These are phyloP conservation scores for Lichtheimia hyalospora DNA, from an alignment of 371 early-diverging fungal species.

Conservation along the genomic window DNA sequence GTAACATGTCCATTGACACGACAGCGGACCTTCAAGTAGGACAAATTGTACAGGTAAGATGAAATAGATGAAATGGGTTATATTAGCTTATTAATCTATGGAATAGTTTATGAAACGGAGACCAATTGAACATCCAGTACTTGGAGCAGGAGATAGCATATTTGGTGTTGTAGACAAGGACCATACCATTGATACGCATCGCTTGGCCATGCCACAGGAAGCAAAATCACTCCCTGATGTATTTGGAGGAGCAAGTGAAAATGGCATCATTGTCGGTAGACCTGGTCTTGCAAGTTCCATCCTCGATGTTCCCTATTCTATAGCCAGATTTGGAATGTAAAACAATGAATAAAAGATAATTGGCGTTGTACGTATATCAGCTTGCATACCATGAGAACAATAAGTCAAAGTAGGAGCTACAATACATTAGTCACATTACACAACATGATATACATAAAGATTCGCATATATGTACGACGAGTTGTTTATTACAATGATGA, in stretches of 20 bases:
- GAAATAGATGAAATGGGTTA: background rate
- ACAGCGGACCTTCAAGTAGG: constrained; percentile 62
- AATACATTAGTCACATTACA: too few species aligned
- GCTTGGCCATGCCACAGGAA: constrained; percentile 19
- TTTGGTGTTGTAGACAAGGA: constrained; percentile 36
- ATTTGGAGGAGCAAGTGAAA: constrained; percentile 61
- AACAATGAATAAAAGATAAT: background rate
- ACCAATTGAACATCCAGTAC: background rate
- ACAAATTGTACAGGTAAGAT: constrained; percentile 60
- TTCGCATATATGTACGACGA: too few species aligned
- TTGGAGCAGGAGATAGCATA: constrained; percentile 6
- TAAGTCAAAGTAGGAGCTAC: too few species aligned
- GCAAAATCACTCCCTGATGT: constrained; percentile 9
- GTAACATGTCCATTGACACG: constrained; percentile 75
- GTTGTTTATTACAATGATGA: too few species aligned
- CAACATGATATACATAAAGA: too few species aligned
- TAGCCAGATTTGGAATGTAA: constrained; percentile 15
- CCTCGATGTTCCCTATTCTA: constrained; percentile 44
- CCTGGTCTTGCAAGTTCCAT: constrained; percentile 31
- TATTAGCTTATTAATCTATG: background rate
- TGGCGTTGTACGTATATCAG: too few species aligned
- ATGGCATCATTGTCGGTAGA: constrained; percentile 53
- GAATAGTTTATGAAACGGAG: constrained; percentile 14
- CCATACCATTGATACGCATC: constrained; percentile 30
- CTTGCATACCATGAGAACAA: too few species aligned